phyloP scores from a whole-genome alignment of 139 green algal genomes.

The Edaphochlamys debaryana region DNA sequence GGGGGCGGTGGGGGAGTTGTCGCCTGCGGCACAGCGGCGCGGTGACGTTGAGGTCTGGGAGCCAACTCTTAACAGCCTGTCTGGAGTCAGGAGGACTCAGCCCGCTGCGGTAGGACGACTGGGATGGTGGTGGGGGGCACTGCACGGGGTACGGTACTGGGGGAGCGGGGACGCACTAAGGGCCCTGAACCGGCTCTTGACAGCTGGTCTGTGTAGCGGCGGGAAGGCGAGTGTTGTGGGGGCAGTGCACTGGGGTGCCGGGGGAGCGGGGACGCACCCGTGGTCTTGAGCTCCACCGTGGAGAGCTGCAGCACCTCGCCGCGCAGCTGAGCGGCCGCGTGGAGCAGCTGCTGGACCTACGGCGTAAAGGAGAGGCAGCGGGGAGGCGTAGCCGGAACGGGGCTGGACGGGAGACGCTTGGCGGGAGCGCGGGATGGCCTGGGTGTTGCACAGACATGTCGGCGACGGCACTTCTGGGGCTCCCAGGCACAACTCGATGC shows the following conservation, averaged over 20 bases:
- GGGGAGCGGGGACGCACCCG: background rate
- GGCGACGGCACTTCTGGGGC: background rate
- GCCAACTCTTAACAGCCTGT: background rate
- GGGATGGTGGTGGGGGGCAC: background rate
- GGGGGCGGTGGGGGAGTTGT: background rate
- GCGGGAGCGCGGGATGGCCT: too few species aligned
- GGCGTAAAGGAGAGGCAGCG: background rate
- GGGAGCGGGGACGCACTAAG: too few species aligned
- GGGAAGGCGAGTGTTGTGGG: too few species aligned
- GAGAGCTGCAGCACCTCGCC: background rate
- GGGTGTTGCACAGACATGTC: too few species aligned
- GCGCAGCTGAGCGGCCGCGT: slow-evolving; percentile 20
- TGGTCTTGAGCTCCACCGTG: background rate
- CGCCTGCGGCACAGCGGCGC: background rate
- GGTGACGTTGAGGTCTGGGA: background rate
- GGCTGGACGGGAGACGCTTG: background rate
- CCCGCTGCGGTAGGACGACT: too few species aligned
- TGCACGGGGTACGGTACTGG: background rate
- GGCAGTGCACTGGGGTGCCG: too few species aligned
- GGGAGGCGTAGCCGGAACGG: background rate
- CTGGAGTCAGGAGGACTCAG: background rate
- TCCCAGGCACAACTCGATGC: background rate
- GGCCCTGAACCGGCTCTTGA: background rate
- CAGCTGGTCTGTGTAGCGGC: background rate
- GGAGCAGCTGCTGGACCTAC: slow-evolving; percentile 33